Conservation (phyloP, 169 alveolate genomes). For the Cryptosporidium meleagridis region DNA sequence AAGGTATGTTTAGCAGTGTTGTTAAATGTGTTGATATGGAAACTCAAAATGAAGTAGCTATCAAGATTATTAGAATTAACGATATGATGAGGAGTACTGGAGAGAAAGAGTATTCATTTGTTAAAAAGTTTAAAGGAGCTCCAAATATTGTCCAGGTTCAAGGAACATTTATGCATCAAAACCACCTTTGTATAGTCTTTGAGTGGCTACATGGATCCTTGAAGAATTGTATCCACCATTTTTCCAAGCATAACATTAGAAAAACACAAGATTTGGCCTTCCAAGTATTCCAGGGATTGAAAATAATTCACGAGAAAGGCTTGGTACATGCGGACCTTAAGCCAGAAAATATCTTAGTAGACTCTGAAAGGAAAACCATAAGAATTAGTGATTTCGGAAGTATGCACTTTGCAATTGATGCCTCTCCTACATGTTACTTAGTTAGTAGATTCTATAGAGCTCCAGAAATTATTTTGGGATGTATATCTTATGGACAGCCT, state of each 20-base stretch:
- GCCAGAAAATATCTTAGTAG: conserved; percentile 96
- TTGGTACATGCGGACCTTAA: conserved; percentile 79
- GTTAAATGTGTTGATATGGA: conserved; percentile 83
- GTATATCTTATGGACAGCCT: conserved; percentile 86
- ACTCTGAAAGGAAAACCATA: conserved; percentile 85
- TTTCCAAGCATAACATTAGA: conserved; percentile 23
- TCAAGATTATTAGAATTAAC: conserved; percentile 87
- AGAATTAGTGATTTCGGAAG: conserved; percentile 98
- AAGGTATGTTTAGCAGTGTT: conserved; percentile 90
- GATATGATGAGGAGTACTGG: conserved; percentile 93
- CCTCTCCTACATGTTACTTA: conserved; percentile 91
- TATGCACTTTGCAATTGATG: conserved; percentile 90
- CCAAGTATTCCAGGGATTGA: conserved; percentile 43
- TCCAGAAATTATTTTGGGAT: conserved; percentile 97
- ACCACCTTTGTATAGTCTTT: conserved; percentile 90
- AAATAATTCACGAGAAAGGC: conserved; percentile 49
- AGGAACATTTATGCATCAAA: conserved; percentile 84
- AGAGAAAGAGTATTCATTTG: conserved; percentile 89
- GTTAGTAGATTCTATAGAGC: conserved; percentile 97
- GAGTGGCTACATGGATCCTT: conserved; percentile 91
- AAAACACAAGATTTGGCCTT: conserved; percentile 9
- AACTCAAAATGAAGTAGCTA: conserved; percentile 82
- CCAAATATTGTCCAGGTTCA: conserved; percentile 88
- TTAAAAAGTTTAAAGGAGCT: conserved; percentile 82
- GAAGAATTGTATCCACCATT: conserved; percentile 81